phyloP scores from a whole-genome alignment of 2,329 filamentous ascomycete genomes.

The Cytospora paraplurivora region DNA sequence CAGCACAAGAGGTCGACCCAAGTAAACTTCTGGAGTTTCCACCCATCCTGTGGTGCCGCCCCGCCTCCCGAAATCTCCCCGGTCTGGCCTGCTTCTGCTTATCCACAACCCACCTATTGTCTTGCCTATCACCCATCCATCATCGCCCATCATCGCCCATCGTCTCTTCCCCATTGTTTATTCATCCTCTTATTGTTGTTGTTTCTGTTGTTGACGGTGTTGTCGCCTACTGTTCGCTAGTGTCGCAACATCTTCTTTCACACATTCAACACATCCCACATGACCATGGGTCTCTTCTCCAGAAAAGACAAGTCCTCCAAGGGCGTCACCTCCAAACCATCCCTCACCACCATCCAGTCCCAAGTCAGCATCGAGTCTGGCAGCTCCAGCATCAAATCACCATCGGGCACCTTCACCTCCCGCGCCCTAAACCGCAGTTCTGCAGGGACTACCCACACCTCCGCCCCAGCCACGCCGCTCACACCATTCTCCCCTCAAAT shows the following conservation, averaged over 20 bases:
- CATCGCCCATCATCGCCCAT: not conserved
- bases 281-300: conserved; percentile 58
- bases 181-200: too few relatives aligned
- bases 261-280: not conserved
- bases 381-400: conserved; percentile 50
- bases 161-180: not conserved
- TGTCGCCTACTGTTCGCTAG: not conserved
- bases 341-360: conserved; percentile 49
- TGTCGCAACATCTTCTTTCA: not conserved
- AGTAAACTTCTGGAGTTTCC: not conserved
- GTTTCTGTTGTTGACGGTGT: too few relatives aligned
- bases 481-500: conserved; percentile 60
- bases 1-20: not conserved
- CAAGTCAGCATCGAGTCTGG: conserved; percentile 56
- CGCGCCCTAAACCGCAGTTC: conserved; percentile 53
- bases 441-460: conserved; percentile 47
- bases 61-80: conserved; percentile 23
- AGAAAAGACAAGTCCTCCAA: conserved; percentile 55
- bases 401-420: conserved; percentile 38
- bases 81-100: conserved; percentile 2
- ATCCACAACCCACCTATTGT: conserved; percentile 2
- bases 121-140: not conserved
- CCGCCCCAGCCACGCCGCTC: conserved; percentile 48
- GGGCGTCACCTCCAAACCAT: conserved; percentile 39
- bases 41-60: conserved; percentile 5